A percentile compares a stretch with the other conserved stretches of the same genome.
Conservation (phyloP, 495 filamentous ascomycete species). For the Bathelium albidoporum region DNA sequence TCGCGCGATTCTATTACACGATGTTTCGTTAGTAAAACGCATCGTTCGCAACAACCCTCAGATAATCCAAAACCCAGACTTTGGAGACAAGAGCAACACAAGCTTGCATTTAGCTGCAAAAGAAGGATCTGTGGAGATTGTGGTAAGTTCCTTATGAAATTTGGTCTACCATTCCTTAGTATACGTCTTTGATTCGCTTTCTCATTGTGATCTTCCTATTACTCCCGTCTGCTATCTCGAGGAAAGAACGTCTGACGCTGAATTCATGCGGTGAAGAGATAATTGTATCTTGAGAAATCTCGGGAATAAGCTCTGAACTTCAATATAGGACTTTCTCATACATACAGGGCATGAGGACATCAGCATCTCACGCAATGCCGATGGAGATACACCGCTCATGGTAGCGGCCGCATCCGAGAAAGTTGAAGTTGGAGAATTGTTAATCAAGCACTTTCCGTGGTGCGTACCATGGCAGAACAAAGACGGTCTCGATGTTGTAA, state of each 20-base stretch:
- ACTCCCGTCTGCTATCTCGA: conserved; percentile 29
- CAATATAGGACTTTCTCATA: conserved; percentile 42
- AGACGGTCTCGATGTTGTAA: conserved; percentile 37
- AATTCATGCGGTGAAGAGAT: not conserved
- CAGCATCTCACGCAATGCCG: conserved; percentile 55
- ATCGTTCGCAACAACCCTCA: conserved; percentile 59
- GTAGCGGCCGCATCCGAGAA: conserved; percentile 43
- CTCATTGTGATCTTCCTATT: conserved; percentile 10
- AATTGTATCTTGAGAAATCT: not conserved
- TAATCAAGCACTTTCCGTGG: conserved; percentile 38
- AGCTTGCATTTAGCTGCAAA: conserved; percentile 65
- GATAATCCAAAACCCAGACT: conserved; percentile 63
- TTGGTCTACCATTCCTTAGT: too few species aligned
- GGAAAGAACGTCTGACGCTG: conserved; percentile 15
- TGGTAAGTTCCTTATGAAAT: too few species aligned
- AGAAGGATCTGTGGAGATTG: conserved; percentile 55
- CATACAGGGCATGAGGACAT: conserved; percentile 35
- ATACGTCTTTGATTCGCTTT: not conserved
- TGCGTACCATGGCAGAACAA: conserved; percentile 24
- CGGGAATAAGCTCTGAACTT: not conserved
- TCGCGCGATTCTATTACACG: conserved; percentile 57
- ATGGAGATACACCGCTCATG: conserved; percentile 59
- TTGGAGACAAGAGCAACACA: conserved; percentile 51
- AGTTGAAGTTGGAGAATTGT: conserved; percentile 49
- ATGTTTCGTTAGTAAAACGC: conserved; percentile 59